Base-by-base conservation (phyloP, 257 asterid species). In the Cinchona pubescens region DNA sequence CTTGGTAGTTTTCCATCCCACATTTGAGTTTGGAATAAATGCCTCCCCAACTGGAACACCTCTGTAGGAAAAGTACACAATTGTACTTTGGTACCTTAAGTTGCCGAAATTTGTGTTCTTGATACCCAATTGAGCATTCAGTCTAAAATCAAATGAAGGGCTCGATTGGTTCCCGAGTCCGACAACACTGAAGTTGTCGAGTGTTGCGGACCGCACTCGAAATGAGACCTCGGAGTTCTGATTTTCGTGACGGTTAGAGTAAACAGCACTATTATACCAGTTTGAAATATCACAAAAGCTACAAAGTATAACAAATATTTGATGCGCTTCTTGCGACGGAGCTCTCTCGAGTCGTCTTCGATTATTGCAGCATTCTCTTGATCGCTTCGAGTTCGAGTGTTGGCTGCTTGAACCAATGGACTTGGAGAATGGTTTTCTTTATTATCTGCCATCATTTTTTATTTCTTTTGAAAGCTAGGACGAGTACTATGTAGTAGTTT, bases 21-120 rank as follows among this genome's bases (percentile, higher is more conserved):
- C 88, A 6, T 62, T 73, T 0, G 83, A 76, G 16, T 45, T 34
- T 0, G 30, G 42, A 72, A 88, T 70, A 9, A 6, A 0, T 0
- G 56, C 87, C 48, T 68, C 77, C 23, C 90, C 92, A 8, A 84
- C 75, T 48, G 5, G 32, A 0, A 25, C 3, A 2, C 68, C 84
- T 4, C 75, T 5, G 71, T 84, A 84, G 30, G 18, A 63, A 72
- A 88, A 79, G 27, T 12, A 65, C 59, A 84, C 61, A 7, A 69
- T 77, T 25, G 83, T 74, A 65, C 62, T 48, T 13, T 55, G 70
- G 76, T 76, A 88, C 71, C 64, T 75, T 71, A 63, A 88, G 1
- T 79, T 83, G 2, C 92, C 87, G 73, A 88, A 88, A 45, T 88
- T 88, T 3, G 79, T 2, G 77, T 88, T 88, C 78, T 74, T 80